Base-by-base conservation (phyloP, 352 stramenopile species). In the Globisporangium nunn region DNA sequence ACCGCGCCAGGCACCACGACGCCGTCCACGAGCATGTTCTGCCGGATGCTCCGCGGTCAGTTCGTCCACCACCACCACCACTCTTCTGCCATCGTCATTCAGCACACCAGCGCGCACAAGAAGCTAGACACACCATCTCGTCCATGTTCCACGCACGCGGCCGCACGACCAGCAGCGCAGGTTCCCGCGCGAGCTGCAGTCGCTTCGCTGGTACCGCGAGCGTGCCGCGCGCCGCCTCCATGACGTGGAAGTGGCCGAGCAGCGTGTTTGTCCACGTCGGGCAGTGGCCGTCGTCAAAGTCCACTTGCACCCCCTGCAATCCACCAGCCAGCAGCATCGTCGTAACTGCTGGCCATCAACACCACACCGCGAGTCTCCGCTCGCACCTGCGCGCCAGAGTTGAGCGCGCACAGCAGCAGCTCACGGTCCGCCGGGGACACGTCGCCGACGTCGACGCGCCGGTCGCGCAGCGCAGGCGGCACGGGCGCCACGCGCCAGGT, bases 141-240 rank as follows among this genome's bases (percentile, higher is more conserved):
- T 98, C 91, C 65, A 98, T 88, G 63, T 98, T 96, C 93, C 93
- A 98, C 35, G 93, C 93, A 31, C 95, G 68, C 23, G 87, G 95
- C 31, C 95, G 89, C 41, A 98, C 76, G 46, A 98, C 75, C n/a
- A 98, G 74, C 46, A 95, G 79, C 39, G 93, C 87, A 15, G 79
- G 82, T 18, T 70, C 63, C 1, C 66, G 39, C 11, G 39, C 41
- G 29, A 74, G 56, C 17, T 54, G 64, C 56, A 82, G 45, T 1
- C 52, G 59, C 12, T 58, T 62, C 11, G 52, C 60, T 11, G 60
- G 63, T 6, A 65, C 50, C 5, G 56, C 54, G 35, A 87, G 54
- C 30, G 77, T 80, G 4, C 87, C 77, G 39, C 81, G 75, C n/a
- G 88, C 80, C 2, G 93, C 93, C 66, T 98, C 91, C 55, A 92